A percentile compares a stretch with the other conserved stretches of the same genome.
Conservation (phyloP, 1,284 basidiomycete species). For the Ceratobasidium sp. region DNA sequence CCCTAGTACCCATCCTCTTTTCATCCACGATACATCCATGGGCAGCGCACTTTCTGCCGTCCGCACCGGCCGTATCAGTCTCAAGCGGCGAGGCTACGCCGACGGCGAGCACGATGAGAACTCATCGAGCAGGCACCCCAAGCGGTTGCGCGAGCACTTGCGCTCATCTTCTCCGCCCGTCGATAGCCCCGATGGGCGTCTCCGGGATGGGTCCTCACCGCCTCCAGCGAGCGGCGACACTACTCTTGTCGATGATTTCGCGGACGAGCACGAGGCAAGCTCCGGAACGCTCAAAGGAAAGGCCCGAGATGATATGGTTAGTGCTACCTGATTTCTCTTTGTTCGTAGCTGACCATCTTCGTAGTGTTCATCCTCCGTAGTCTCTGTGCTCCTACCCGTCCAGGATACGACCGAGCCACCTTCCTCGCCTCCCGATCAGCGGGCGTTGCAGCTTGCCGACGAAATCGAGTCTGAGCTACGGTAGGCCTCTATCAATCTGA, state of each 20-base stretch:
- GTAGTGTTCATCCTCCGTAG: conserved; percentile 17
- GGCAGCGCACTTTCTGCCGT: conserved; percentile 24
- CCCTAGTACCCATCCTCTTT: conserved; percentile 16
- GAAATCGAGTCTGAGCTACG: conserved; percentile 43
- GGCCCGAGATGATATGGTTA: conserved; percentile 24
- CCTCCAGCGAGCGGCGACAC: conserved; percentile 23
- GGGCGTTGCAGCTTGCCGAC: conserved; percentile 38
- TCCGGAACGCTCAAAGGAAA: conserved; percentile 6
- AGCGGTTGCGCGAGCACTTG: conserved; percentile 19
- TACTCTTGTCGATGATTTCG: conserved; percentile 17
- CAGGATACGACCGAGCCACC: background rate
- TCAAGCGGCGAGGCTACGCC: conserved; percentile 25
- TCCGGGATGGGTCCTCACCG: conserved; percentile 6
- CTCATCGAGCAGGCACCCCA: background rate
- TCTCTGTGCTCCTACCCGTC: conserved; percentile 9
- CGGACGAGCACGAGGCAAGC: background rate
- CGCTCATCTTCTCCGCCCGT: background rate
- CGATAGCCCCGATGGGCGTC: background rate
- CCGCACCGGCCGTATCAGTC: conserved; percentile 21
- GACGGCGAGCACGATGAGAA: background rate
- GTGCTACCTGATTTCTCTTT: background rate
- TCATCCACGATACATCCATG: conserved; percentile 22
- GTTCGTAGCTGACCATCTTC: background rate
- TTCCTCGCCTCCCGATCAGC: conserved; percentile 1
- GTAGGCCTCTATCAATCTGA: conserved; percentile 27